A percentile compares a stretch with the other conserved stretches of the same genome.
Conservation (phyloP, 345 rosid genomes). For the Populus nigra region DNA sequence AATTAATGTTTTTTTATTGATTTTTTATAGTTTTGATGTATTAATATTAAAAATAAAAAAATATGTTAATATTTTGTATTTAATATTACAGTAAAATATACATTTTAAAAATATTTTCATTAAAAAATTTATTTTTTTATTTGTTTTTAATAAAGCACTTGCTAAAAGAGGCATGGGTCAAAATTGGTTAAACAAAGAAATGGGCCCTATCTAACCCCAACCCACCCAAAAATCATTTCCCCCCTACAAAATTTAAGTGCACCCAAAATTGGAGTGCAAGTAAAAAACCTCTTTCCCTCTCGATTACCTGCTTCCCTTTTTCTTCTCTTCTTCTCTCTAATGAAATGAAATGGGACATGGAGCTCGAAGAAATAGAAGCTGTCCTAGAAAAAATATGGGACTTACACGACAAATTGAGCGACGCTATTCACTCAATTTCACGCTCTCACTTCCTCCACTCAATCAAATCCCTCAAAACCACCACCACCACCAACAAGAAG, state of each 20-base stretch:
- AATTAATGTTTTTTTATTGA: too few relatives aligned
- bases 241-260: background rate
- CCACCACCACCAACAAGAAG: conserved; percentile 36
- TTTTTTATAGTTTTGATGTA: too few relatives aligned
- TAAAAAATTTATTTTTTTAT: too few relatives aligned
- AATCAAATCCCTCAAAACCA: conserved; percentile 34
- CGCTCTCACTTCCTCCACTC: conserved; percentile 77
- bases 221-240: too few relatives aligned
- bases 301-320: background rate
- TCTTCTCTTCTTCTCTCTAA: background rate
- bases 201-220: too few relatives aligned
- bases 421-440: conserved; percentile 83
- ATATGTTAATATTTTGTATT: too few relatives aligned
- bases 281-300: background rate
- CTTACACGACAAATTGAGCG: conserved; percentile 93
- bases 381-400: conserved; percentile 94
- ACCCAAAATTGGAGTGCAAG: conserved; percentile 1
- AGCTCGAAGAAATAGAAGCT: conserved; percentile 80
- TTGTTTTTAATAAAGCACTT: too few relatives aligned
- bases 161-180: too few relatives aligned
- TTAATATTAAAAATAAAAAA: too few relatives aligned
- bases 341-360: conserved; percentile 73
- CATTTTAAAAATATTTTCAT: too few relatives aligned
- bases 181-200: too few relatives aligned
- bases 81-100: too few relatives aligned